Evolutionary conservation across 805 yeast genomes (phyloP), one percentile per base, ranked within the genome.

Genomic region (Wickerhamiella occidentalis): DNA sequence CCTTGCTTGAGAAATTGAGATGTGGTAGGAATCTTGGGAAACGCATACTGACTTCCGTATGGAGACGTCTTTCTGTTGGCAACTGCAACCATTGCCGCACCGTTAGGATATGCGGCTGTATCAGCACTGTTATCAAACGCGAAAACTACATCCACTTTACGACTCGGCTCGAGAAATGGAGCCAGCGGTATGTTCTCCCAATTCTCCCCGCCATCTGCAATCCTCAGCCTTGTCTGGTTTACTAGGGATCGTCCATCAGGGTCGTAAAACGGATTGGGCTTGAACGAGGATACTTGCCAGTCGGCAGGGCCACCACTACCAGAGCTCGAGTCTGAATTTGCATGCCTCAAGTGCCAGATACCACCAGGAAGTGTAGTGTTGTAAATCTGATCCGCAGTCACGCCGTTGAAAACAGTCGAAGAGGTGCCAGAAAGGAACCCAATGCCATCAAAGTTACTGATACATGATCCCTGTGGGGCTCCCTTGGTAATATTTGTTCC

Each of bases 371-470:
- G 8, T 8, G 35, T 30, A 6, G n/a, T 8, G 35, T 30, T 30
- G 35, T 30, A n/a, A 12, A 30, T 30, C 35, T 30, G 15, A n/a
- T 30, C 35, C 6, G 35, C 35, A 12, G 35, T 60, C 46, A 80
- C 69, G 61, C 78, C 79, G 61, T 83, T 85, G 69, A 86, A 85
- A 45, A 85, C 65, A 1, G 90, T 72, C 2, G 94, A 82, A 1
- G 95, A 84, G 4, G 95, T 80, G 35, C 94, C 95, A 67, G 85
- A 68, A 29, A 84, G 66, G 59, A 77, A 87, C 6, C 95, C 94
- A 6, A 84, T 79, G 57, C 85, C 85, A 64, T 87, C 95, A 52
- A 74, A 80, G 2, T 90, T 88, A 2, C 67, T 73, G 51, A 76
- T 65, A 65, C 95, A 86, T 9, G 62, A 59, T n/a, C 62, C 58